Conservation (phyloP, 495 filamentous ascomycete species). For the Astrothelium macrocarpum region DNA sequence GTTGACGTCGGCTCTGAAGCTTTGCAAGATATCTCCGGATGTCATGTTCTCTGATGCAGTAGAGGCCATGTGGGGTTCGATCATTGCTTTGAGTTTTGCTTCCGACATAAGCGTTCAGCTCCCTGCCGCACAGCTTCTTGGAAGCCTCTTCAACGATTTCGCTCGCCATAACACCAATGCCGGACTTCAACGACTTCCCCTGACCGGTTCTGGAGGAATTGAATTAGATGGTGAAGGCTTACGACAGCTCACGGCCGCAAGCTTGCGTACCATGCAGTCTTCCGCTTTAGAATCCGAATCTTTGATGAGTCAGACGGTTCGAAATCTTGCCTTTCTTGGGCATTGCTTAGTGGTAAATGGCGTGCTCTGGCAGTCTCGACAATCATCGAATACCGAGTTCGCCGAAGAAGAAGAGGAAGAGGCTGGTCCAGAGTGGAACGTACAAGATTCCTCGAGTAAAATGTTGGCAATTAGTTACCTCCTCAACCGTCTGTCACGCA, state of each 20-base stretch:
- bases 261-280: constrained; percentile 53
- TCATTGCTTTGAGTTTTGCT: constrained; percentile 59
- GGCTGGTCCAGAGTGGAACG: constrained; percentile 23
- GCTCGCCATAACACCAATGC: constrained; percentile 46
- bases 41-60: constrained; percentile 48
- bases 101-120: constrained; percentile 68
- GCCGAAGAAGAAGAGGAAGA: constrained; percentile 31
- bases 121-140: constrained; percentile 62
- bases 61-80: constrained; percentile 52
- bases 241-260: constrained; percentile 51
- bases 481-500: constrained; percentile 60
- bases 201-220: constrained; percentile 62
- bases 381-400: constrained; percentile 30
- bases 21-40: constrained; percentile 56
- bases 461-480: constrained; percentile 56
- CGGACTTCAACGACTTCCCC: constrained; percentile 46
- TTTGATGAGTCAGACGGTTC: constrained; percentile 60
- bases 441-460: constrained; percentile 24
- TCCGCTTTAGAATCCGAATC: constrained; percentile 50
- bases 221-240: constrained; percentile 55
- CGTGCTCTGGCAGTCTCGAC: constrained; percentile 34
- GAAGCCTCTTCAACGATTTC: constrained; percentile 68
- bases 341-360: constrained; percentile 56
- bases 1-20: constrained; percentile 40
- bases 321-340: constrained; percentile 68